phyloP scores from a whole-genome alignment of 768 basidiomycete genomes.

The Tylopilus rubrobrunneus region DNA sequence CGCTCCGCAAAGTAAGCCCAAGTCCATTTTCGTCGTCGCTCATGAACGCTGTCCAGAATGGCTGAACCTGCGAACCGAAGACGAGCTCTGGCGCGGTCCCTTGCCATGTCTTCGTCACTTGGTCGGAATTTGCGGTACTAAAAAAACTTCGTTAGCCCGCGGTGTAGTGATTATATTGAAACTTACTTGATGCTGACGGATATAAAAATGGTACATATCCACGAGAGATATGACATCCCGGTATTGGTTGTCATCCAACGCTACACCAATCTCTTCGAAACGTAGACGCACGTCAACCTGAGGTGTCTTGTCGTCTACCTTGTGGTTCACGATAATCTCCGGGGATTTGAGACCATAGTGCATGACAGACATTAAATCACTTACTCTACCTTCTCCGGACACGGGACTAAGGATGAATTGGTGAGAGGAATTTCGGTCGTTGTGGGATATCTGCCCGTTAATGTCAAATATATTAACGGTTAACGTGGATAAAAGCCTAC shows the following conservation, averaged over 20 bases:
- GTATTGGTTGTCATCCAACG: conserved; percentile 92
- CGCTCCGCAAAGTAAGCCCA: conserved; percentile 90
- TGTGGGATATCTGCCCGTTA: conserved; percentile 47
- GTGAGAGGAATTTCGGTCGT: conserved; percentile 46
- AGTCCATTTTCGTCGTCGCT: conserved; percentile 81
- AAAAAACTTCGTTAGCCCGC: conserved; percentile 7
- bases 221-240: conserved; percentile 87
- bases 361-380: conserved; percentile 17
- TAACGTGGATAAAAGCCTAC: conserved; percentile 34
- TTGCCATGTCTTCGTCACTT: conserved; percentile 50
- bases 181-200: conserved; percentile 73
- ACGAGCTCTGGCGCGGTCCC: conserved; percentile 63
- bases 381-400: conserved; percentile 86
- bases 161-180: neutral
- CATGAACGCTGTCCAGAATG: conserved; percentile 78
- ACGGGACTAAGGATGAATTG: conserved; percentile 96
- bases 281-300: conserved; percentile 82
- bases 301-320: conserved; percentile 67
- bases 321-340: conserved; percentile 81
- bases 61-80: conserved; percentile 76
- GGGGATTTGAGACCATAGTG: conserved; percentile 1
- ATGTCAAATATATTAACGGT: conserved; percentile 1
- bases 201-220: conserved; percentile 96
- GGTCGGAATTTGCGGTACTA: conserved; percentile 83
- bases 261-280: conserved; percentile 91